Evolutionary conservation across 148 eudicot genomes (phyloP).

Genomic region (Cornus florida): DNA sequence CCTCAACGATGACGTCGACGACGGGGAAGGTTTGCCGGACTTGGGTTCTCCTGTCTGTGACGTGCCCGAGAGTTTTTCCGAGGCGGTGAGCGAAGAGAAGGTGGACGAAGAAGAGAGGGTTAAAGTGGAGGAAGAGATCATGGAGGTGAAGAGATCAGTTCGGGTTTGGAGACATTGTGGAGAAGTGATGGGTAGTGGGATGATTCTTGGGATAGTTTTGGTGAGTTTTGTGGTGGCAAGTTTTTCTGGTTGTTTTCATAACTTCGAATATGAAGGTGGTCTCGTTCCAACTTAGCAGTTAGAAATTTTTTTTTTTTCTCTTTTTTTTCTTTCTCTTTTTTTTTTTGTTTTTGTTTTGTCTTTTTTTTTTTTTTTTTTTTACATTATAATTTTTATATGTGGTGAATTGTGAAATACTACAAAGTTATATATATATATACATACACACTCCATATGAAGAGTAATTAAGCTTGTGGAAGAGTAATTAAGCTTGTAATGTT

Average conservation of each 20-base stretch:
- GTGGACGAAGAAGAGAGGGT: background rate
- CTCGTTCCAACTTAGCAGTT: background rate
- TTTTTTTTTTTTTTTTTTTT: no score
- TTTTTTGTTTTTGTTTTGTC: no score
- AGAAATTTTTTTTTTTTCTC: no score
- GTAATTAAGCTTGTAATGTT: no score
- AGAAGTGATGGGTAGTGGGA: background rate
- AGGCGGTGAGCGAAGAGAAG: background rate
- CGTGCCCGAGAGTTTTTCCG: background rate
- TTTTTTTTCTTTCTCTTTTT: no score
- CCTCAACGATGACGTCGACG: conserved; percentile 10
- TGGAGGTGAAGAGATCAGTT: background rate
- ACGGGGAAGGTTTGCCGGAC: background rate
- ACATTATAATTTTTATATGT: no score
- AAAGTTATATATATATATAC: no score
- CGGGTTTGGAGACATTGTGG: conserved; percentile 4
- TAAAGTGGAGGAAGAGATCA: background rate
- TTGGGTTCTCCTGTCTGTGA: conserved; percentile 5
- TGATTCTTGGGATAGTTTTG: conserved; percentile 11
- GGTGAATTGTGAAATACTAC: no score
- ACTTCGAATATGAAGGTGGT: background rate
- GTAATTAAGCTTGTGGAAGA: no score
- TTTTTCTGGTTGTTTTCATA: background rate
- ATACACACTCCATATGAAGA: no score
- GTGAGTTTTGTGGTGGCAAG: background rate